Base-by-base conservation (phyloP, 2,329 filamentous ascomycete species). In the Botrytis fabae region DNA sequence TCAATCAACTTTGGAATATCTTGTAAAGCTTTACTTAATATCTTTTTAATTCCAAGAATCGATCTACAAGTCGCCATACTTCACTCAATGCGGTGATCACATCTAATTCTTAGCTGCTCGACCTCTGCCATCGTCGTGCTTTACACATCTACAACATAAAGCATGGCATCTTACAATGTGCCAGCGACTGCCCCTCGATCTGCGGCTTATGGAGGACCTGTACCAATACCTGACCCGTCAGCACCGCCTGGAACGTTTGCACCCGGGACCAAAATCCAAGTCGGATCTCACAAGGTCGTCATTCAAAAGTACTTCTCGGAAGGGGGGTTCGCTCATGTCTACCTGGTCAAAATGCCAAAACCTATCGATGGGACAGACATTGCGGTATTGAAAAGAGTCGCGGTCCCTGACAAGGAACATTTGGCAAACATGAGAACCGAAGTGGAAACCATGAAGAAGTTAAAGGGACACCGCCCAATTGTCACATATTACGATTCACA, bases 361-460 rank as follows among this genome's bases (percentile, higher is more conserved):
- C 78, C 80, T 46, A 81, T 81, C 74, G 79, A 81, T 73, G 80
- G 80, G 51, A 81, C 80, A n/a, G 80, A 82, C 71, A 81, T 81
- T 71, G 80, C 80, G 8, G 76, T 82, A 12, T 73, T 82, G 73
- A 82, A 99, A 87, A 88, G 96, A 80, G 96, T 99, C 73, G 96
- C 96, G 51, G 96, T 98, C 70, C 94, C 96, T 46, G 96, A 99
- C 84, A 98, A 97, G 86, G 93, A 97, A 76, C 90, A 95, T 73
- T 86, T 99, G 84, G 93, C 93, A 75, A 95, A 93, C 83, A 98
- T 99, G 96, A 91, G 96, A 82, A 98, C 91, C 77, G 96, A 99
- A 86, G 96, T 99, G 78, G 96, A 99, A 85, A 99, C 96, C 22
- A 99, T 99, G 96, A 99, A 99, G 90, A 95, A 96, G 83, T 88